These are phyloP conservation scores for Colletotrichum sp. DNA, from an alignment of 2,329 filamentous ascomycete genomes.

Conservation along the genomic window DNA sequence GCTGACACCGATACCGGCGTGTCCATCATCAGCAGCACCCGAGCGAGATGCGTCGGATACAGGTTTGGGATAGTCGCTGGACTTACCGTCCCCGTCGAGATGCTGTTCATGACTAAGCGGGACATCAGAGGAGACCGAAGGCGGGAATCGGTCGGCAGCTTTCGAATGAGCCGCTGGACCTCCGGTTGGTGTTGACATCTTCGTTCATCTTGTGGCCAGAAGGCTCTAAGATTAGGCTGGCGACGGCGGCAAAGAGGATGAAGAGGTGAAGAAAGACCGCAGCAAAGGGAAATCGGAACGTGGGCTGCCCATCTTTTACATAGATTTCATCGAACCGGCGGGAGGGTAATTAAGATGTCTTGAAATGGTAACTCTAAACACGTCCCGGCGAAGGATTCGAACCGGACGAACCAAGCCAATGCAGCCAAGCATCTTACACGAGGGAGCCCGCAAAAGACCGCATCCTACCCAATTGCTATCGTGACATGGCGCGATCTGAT, in stretches of 20 bases:
- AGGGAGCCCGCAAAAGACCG: background rate
- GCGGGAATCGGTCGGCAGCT: background rate
- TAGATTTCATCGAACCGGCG: background rate
- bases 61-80: background rate
- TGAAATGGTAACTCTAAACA: background rate
- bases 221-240: background rate
- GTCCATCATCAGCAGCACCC: background rate
- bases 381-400: background rate
- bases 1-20: conserved; percentile 29
- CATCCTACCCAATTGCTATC: background rate
- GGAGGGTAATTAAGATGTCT: background rate
- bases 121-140: background rate
- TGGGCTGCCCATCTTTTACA: background rate
- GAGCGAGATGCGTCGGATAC: background rate
- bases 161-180: background rate
- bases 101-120: background rate
- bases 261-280: background rate
- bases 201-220: background rate
- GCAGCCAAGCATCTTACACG: background rate
- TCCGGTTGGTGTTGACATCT: background rate
- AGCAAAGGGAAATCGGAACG: background rate
- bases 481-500: background rate
- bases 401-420: background rate
- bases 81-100: background rate
- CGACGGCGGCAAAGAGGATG: background rate